These are phyloP conservation scores for Syncephalastrum contaminatum DNA, from an alignment of 371 early-diverging fungal species.

Conservation along the genomic window DNA sequence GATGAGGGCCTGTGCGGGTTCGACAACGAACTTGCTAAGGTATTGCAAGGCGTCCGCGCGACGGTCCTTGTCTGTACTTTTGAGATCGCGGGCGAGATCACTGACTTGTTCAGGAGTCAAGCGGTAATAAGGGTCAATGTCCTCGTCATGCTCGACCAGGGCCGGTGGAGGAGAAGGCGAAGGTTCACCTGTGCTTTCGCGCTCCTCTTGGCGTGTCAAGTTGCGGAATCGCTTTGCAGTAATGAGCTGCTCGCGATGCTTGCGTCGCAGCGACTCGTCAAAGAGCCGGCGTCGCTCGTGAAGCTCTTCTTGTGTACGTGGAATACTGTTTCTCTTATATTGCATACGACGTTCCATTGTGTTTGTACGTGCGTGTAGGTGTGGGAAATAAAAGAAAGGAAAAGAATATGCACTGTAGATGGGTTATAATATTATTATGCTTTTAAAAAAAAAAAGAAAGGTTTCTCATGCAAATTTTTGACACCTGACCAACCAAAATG, in stretches of 20 bases:
- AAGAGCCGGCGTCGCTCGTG: slow-evolving; percentile 37
- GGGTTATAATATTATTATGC: not conserved
- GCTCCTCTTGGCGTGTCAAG: slow-evolving; percentile 27
- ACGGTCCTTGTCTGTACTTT: slow-evolving; percentile 23
- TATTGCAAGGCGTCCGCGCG: slow-evolving; percentile 45
- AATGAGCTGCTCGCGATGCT: slow-evolving; percentile 56
- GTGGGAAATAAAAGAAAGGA: slow-evolving; percentile 2
- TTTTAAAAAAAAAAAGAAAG: not conserved
- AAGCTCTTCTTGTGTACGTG: slow-evolving; percentile 33
- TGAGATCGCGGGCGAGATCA: slow-evolving; percentile 23
- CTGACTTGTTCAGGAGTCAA: slow-evolving; percentile 15
- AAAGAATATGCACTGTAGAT: slow-evolving; percentile 1
- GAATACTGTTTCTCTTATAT: slow-evolving; percentile 49
- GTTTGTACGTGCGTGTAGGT: slow-evolving; percentile 7
- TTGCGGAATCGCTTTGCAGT: slow-evolving; percentile 54
- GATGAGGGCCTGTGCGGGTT: slow-evolving; percentile 49
- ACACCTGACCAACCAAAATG: no score
- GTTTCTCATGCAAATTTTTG: no score
- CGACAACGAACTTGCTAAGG: slow-evolving; percentile 42
- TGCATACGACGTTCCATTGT: no score
- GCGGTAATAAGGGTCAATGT: slow-evolving; percentile 25
- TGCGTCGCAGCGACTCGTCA: slow-evolving; percentile 43
- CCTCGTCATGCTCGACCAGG: slow-evolving; percentile 29
- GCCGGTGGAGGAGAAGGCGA: slow-evolving; percentile 16
- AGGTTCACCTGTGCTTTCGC: slow-evolving; percentile 17